phyloP scores from a whole-genome alignment of 108 stramenopile species.

The Discostella pseudostelligera region DNA sequence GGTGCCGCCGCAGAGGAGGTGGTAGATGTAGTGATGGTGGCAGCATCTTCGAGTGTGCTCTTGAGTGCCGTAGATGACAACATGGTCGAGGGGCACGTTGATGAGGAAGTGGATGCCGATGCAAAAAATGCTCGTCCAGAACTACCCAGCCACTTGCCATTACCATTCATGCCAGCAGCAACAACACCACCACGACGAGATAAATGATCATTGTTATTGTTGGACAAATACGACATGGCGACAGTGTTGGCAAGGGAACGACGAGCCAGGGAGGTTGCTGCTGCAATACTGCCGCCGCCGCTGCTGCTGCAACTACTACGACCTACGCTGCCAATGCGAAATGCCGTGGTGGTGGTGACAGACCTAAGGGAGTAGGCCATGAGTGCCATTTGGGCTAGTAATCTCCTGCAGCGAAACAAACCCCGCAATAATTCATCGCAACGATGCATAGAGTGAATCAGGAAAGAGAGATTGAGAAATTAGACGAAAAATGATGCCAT shows the following conservation, averaged over 20 bases:
- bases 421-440: no score
- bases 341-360: background rate
- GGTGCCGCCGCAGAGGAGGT: conserved; percentile 13
- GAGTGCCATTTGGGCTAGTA: no score
- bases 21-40: conserved; percentile 1
- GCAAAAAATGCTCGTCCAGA: background rate
- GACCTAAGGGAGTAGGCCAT: background rate
- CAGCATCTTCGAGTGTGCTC: background rate
- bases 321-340: background rate
- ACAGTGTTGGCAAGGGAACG: no score
- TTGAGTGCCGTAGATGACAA: no score
- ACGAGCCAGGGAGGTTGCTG: background rate
- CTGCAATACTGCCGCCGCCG: background rate
- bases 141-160: no score
- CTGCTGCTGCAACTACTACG: background rate
- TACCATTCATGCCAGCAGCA: no score
- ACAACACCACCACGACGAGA: background rate
- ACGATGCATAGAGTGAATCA: no score
- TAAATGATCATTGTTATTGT: background rate
- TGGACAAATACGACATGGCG: background rate
- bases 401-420: no score
- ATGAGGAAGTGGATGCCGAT: background rate
- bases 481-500: no score
- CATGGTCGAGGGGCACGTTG: background rate
- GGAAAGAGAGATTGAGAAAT: no score